A percentile compares a stretch with the other conserved stretches of the same genome.
Conservation (phyloP, 164 flowering plant genomes). For the Euptelea pleiosperma region DNA sequence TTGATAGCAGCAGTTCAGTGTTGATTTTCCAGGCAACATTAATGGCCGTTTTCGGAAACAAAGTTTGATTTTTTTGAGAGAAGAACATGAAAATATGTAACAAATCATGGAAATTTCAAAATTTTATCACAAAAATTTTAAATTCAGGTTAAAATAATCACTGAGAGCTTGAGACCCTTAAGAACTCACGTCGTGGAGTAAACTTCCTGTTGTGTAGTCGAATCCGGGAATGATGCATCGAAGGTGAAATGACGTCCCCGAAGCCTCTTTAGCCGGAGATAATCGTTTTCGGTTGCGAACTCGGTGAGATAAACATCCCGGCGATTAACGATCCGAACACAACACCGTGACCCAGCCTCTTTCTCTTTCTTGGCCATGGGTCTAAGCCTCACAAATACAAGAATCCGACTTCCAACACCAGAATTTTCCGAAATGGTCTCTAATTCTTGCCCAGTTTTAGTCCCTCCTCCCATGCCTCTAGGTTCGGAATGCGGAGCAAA, state of each 20-base stretch:
- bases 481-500: conserved; percentile 28
- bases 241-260: conserved; percentile 85
- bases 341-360: conserved; percentile 68
- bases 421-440: conserved; percentile 30
- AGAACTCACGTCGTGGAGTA: conserved; percentile 76
- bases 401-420: conserved; percentile 50
- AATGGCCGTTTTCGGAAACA: not conserved
- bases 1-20: not conserved
- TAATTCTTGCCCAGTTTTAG: conserved; percentile 22
- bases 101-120: not conserved
- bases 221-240: conserved; percentile 79
- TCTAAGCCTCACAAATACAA: conserved; percentile 88
- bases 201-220: conserved; percentile 72
- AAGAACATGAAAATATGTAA: not conserved
- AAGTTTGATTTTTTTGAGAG: no score
- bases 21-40: not conserved
- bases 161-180: not conserved
- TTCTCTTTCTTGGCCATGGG: conserved; percentile 86
- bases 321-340: conserved; percentile 64
- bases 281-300: conserved; percentile 71
- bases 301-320: conserved; percentile 78
- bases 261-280: conserved; percentile 81
- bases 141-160: not conserved
- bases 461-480: conserved; percentile 8
- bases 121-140: not conserved